Base-by-base conservation (phyloP, 805 yeast species). In the Wickerhamiella cacticola region DNA sequence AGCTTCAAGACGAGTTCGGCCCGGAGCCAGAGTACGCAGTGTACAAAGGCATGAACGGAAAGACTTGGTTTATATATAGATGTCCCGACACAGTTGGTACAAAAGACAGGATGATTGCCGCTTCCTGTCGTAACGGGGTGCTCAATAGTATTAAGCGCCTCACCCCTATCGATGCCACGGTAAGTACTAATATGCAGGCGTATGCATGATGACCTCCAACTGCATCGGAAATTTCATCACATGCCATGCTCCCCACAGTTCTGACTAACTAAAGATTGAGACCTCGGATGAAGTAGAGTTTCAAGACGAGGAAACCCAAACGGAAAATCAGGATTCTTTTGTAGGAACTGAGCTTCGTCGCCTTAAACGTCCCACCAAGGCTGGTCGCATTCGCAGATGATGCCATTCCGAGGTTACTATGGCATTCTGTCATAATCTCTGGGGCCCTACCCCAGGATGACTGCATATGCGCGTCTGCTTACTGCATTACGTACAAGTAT, bases 31-130 rank as follows among this genome's bases (percentile, higher is more conserved):
- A 29, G 15, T 44, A 44, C 16, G 47, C 29, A 12, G 47, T 44
- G 2, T 44, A 24, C 21, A n/a, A 75, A 24, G 59, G 61, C n/a
- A 76, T 24, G 5, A 23, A 19, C 19, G 33, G 21, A 3, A 35
- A 34, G 7, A 26, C 18, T 3, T 22, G 28, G 35, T 44, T 44
- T 9, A 44, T 44, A 16, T 44, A 35, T 35, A 15, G 47, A 12
- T 44, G 47, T 18, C 97, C 98, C 3, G 78, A 94, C 0, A 87
- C 88, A 1, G 80, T 95, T 38, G 80, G 79, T 64, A 92, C 92
- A 35, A 82, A 80, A 63, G 92, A 87, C 46, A 74, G 97, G 57
- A 89, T 89, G 96, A 63, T 87, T 45, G 86, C 87, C 59, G 97
- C 98, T 1, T 75, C 95, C 2, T 81, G 80, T 52, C 81, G 70